These are phyloP conservation scores for Apophysomyces sp. DNA, from an alignment of 371 early-diverging fungal genomes.

Conservation along the genomic window DNA sequence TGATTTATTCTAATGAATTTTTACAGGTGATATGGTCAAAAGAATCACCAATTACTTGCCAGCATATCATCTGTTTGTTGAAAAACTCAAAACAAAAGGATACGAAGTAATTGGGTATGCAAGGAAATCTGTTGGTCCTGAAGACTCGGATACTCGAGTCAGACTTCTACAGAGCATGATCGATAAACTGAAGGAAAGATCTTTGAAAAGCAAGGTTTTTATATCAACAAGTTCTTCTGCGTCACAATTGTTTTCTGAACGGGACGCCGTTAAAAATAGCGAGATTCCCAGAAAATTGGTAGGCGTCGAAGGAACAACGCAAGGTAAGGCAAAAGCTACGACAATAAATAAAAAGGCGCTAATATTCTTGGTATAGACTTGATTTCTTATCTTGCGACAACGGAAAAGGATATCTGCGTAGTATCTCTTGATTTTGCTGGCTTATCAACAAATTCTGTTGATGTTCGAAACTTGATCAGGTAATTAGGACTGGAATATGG, in stretches of 20 bases:
- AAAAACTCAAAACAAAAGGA: conserved; percentile 1
- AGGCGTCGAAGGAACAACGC: background rate
- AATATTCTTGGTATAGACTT: conserved; percentile 5
- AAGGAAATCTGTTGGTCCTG: conserved; percentile 2
- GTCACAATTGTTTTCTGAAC: conserved; percentile 2
- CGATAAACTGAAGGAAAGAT: conserved; percentile 4
- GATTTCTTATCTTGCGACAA: background rate
- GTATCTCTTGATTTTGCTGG: conserved; percentile 4
- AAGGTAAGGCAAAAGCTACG: conserved; percentile 2
- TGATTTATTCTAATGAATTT: background rate
- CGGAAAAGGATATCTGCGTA: background rate
- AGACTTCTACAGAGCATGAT: conserved; percentile 9
- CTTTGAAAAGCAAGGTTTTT: conserved; percentile 2
- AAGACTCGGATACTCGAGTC: background rate
- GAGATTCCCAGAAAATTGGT: background rate
- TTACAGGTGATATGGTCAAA: background rate
- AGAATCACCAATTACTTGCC: background rate
- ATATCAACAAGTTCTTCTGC: conserved; percentile 3
- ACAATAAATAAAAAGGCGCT: background rate
- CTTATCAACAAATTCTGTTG: background rate
- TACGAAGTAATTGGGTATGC: conserved; percentile 5
- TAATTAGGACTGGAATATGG: no score
- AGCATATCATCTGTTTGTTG: background rate
- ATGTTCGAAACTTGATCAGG: conserved; percentile 1
- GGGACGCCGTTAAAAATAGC: background rate